Evolutionary conservation across 345 rosid genomes (phyloP), one percentile per base, ranked within the genome.

Genomic region (Camelina hispida): DNA sequence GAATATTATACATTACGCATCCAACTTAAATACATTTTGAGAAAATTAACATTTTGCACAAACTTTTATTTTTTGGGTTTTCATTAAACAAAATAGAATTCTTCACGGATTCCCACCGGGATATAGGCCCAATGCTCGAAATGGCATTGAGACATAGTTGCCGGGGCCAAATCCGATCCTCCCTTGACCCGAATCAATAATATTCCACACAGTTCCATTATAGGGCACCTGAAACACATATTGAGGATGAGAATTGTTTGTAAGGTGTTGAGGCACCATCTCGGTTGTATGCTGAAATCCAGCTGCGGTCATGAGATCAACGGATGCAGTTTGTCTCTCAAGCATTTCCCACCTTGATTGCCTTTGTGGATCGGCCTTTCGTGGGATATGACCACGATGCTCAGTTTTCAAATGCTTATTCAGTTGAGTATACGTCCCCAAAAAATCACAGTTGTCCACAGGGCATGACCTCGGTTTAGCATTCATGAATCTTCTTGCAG

Each of bases 351-450:
- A 91, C 69, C 70, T 85, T 68, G 72, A 81, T 48, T 87, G 89
- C 51, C 72, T 73, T 16, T 15, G 15, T 0, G 89, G 88, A 78
- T 93, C 96, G 35, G 87, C 89, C 59, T 73, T 80, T 1, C 86
- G 94, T 46, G 87, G 91, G 46, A 75, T 76, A 17, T 84, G 83
- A 32, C 84, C 83, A 3, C 84, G 93, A 72, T 94, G 97, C 54
- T 79, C 87, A 22, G 73, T 73, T 80, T 55, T 90, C 89, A 85
- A 76, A 68, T 91, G 97, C 63, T 79, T 83, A 80, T 91, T 81
- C 15, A 94, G 87, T 75, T 88, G 89, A 80, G 85, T 81, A 75
- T 76, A 94, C 35, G 87, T 81, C 43, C 97, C 96, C 11, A 81
- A 66, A 68, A 86, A 94, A 9, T 87, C 62, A 46, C 97, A 94